Evolutionary conservation across 1,139 yeast genomes (phyloP), one percentile per base, ranked within the genome.

Genomic region (Hanseniaspora uvarum): DNA sequence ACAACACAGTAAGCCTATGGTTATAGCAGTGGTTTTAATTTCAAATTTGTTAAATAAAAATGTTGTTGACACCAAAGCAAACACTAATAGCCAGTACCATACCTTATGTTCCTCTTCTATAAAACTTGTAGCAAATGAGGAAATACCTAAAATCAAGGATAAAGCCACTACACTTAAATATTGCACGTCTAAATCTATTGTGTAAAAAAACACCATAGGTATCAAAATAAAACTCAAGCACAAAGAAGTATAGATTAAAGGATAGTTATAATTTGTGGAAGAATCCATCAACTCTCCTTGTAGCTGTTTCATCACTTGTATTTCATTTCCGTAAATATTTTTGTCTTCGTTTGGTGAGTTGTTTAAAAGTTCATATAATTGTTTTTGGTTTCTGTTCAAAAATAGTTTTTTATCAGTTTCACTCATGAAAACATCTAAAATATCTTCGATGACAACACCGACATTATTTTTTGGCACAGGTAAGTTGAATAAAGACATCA

Each of bases 21-120:
- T 30, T 10, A 50, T 4, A 59, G 44, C 58, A 64, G 40, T 53
- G 65, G 24, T 43, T 54, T 23, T 55, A 57, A 16, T 59, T 63
- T 30, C 18, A 16, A 8, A 23, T 1, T 46, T 14, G 7, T 21
- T 23, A 19, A 52, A 45, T 7, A 45, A 26, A 23, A 52, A 39
- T 3, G 16, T 39, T 16, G 18, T 18, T 4, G 41, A 26, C 8
- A 45, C 18, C 14, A 52, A 11, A 48, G 18, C 73, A 12, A 36
- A 52, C 0, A 79, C 68, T 0, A 78, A 70, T 18, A 81, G 72
- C 76, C 92, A 83, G 86, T 95, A 92, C 99, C 99, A 92, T 16
- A 88, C 69, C 64, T 88, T 96, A 63, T 92, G 95, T 63, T 92
- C 99, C 65, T 92, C 99, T 62, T 92, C 99, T n/a, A 92, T 85